Percentiles rank a stretch among this genome's conserved stretches.
These are phyloP conservation scores for Phialophora chinensis DNA, from an alignment of 2,329 filamentous ascomycete species.

Conservation along the genomic window DNA sequence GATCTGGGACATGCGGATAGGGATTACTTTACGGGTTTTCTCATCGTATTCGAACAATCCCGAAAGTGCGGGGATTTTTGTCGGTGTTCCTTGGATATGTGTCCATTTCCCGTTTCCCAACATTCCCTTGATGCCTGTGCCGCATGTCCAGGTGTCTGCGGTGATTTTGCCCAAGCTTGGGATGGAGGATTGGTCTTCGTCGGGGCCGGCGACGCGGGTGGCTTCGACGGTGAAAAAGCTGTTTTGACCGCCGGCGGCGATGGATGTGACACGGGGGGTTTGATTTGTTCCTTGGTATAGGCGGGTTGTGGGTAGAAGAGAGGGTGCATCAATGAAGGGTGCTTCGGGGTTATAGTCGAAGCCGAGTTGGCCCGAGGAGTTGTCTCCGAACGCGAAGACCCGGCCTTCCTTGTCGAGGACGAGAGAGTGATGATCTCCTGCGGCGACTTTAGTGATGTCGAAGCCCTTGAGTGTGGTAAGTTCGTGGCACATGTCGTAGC, in stretches of 20 bases:
- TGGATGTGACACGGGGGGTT: constrained; percentile 70
- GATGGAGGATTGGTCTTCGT: constrained; percentile 49
- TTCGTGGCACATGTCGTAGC: constrained; percentile 83
- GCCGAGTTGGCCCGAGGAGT: constrained; percentile 89
- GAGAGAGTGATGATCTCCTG: constrained; percentile 86
- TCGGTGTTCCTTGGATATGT: constrained; percentile 77
- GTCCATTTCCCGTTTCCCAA: constrained; percentile 89
- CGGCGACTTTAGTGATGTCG: constrained; percentile 74
- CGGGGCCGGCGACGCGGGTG: constrained; percentile 60
- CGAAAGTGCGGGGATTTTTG: constrained; percentile 82
- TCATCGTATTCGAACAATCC: constrained; percentile 90
- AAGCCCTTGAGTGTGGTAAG: constrained; percentile 73
- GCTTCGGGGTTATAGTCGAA: constrained; percentile 70
- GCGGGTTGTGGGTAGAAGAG: constrained; percentile 70
- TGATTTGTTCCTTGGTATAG: constrained; percentile 73
- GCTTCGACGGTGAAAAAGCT: constrained; percentile 88
- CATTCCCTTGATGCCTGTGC: constrained; percentile 80
- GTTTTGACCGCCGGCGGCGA: constrained; percentile 85
- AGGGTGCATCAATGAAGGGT: constrained; percentile 70
- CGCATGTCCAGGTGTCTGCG: constrained; percentile 84
- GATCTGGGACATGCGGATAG: constrained; percentile 77
- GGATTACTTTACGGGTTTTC: constrained; percentile 66
- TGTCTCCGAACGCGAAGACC: constrained; percentile 89
- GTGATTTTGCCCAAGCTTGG: constrained; percentile 62
- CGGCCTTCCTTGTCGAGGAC: constrained; percentile 76